Percentiles rank a stretch among this genome's conserved stretches.
Evolutionary conservation across 2,329 filamentous ascomycete species (phyloP).

Genomic region (Sarocladium kiliense): DNA sequence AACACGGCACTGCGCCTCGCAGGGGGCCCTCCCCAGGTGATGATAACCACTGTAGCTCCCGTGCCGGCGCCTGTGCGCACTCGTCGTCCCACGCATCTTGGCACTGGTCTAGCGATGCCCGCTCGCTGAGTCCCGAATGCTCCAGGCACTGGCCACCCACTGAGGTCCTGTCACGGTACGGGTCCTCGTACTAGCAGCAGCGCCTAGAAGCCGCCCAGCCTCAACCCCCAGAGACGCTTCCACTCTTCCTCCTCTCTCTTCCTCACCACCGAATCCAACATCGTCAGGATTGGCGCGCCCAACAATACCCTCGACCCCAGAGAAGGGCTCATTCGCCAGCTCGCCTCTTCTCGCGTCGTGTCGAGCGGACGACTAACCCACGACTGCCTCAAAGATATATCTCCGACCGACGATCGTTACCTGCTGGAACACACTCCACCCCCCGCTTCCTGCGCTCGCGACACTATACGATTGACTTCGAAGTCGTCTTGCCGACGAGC

Average conservation of each 20-base stretch:
- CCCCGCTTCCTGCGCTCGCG: constrained; percentile 3
- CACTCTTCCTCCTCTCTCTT: not conserved
- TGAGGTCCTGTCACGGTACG: too few relatives aligned
- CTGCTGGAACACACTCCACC: not conserved
- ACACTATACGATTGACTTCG: not conserved
- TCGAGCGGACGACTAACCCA: not conserved
- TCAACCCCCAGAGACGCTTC: not conserved
- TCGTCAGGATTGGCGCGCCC: constrained; percentile 2
- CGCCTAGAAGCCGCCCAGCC: not conserved
- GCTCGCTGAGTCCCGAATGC: not conserved
- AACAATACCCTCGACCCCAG: not conserved
- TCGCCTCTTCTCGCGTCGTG: not conserved
- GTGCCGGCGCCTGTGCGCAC: not conserved
- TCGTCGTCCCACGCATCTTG: not conserved
- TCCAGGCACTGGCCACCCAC: too few relatives aligned
- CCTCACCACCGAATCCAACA: not conserved
- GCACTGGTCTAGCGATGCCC: not conserved
- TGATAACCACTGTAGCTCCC: too few relatives aligned
- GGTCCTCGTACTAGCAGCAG: too few relatives aligned
- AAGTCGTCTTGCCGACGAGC: not conserved
- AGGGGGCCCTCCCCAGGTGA: too few relatives aligned
- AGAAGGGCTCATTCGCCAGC: constrained; percentile 3
- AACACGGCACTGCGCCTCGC: not conserved
- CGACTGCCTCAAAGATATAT: not conserved
- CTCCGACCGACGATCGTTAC: not conserved